These are phyloP conservation scores for Ogataea methylovora DNA, from an alignment of 805 yeast genomes.

Conservation along the genomic window DNA sequence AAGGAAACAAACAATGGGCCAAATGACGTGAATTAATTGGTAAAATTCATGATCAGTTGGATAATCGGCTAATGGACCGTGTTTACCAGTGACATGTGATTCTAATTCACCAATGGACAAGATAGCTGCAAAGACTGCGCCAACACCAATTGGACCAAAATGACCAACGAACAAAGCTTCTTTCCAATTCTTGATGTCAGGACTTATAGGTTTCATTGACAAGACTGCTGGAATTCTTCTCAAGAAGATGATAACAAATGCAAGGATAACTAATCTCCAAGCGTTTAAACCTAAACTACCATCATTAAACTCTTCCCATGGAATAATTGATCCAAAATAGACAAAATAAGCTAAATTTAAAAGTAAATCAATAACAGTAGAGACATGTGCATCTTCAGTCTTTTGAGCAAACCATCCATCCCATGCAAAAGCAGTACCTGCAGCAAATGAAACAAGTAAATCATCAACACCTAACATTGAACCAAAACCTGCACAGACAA, in stretches of 20 bases:
- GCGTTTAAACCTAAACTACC: slow-evolving; percentile 35
- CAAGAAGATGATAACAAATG: slow-evolving; percentile 41
- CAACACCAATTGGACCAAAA: slow-evolving; percentile 67
- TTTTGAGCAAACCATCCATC: slow-evolving; percentile 56
- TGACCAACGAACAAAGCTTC: slow-evolving; percentile 69
- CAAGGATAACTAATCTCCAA: slow-evolving; percentile 47
- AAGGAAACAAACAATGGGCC: slow-evolving; percentile 48
- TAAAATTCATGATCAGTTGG: slow-evolving; percentile 20
- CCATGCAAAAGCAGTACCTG: slow-evolving; percentile 72
- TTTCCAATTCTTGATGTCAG: slow-evolving; percentile 55
- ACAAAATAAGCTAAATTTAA: slow-evolving; percentile 61
- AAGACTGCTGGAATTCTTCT: slow-evolving; percentile 51
- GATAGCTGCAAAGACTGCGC: slow-evolving; percentile 29
- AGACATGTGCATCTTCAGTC: slow-evolving; percentile 55
- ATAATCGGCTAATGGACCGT: slow-evolving; percentile 24
- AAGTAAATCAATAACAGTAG: slow-evolving; percentile 57
- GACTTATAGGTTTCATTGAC: slow-evolving; percentile 47
- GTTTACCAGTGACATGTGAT: slow-evolving; percentile 27
- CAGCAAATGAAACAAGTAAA: slow-evolving; percentile 62
- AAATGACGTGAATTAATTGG: slow-evolving; percentile 27
- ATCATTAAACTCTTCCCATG: slow-evolving; percentile 58
- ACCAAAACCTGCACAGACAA: slow-evolving; percentile 55
- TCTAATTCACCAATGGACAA: slow-evolving; percentile 27
- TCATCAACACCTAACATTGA: slow-evolving; percentile 66
- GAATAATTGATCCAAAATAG: slow-evolving; percentile 63